Percentiles rank a stretch among this genome's conserved stretches.
Evolutionary conservation across 768 basidiomycete genomes (phyloP).

Genomic region (Naganishia vaughanmartiniae): DNA sequence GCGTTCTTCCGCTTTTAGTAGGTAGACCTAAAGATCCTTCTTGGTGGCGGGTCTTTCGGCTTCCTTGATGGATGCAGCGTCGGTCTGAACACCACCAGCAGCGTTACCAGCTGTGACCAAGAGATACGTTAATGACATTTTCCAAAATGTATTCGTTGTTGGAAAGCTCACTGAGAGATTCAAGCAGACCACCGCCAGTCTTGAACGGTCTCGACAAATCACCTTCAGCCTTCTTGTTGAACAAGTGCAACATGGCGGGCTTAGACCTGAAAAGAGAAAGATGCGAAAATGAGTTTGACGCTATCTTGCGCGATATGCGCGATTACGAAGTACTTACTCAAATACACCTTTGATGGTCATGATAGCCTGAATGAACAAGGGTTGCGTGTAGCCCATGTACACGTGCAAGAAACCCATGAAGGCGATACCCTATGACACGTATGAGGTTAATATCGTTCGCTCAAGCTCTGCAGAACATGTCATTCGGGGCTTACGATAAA

Average conservation of each 20-base stretch:
- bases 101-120: slow-evolving; percentile 40
- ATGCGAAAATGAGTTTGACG: not conserved
- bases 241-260: slow-evolving; percentile 65
- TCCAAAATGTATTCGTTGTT: slow-evolving; percentile 34
- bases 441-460: not conserved
- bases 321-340: slow-evolving; percentile 67
- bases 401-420: slow-evolving; percentile 91
- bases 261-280: slow-evolving; percentile 35
- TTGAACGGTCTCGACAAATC: slow-evolving; percentile 91
- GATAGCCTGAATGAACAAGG: slow-evolving; percentile 88
- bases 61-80: slow-evolving; percentile 78
- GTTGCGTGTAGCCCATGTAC: slow-evolving; percentile 93
- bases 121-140: not conserved
- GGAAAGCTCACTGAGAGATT: slow-evolving; percentile 55
- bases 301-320: not conserved
- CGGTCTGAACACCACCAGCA: slow-evolving; percentile 72
- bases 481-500: slow-evolving; percentile 44
- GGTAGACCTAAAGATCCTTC: slow-evolving; percentile 59
- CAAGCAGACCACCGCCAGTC: slow-evolving; percentile 60
- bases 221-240: slow-evolving; percentile 75
- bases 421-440: slow-evolving; percentile 59
- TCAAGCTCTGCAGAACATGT: slow-evolving; percentile 50
- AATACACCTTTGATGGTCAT: slow-evolving; percentile 91
- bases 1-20: not conserved
- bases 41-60: slow-evolving; percentile 82